Percentiles rank a stretch among this genome's conserved stretches.
Conservation (phyloP, 2,329 filamentous ascomycete genomes). For the Talaromyces albobiverticillius region DNA sequence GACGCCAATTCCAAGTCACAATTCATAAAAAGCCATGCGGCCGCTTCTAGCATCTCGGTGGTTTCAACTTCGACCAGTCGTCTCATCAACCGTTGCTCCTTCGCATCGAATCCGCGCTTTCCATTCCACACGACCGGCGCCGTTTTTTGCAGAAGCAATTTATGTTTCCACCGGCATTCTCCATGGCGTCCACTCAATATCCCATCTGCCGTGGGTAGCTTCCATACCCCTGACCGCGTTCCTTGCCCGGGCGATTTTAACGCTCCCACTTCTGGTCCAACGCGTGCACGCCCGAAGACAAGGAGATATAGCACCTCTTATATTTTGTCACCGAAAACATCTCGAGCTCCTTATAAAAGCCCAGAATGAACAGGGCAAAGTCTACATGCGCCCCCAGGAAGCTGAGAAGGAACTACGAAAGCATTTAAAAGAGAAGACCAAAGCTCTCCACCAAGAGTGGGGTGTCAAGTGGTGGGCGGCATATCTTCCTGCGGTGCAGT, state of each 20-base stretch:
- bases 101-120: conserved; percentile 43
- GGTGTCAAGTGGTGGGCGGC: conserved; percentile 36
- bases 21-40: not conserved
- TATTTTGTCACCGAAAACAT: conserved; percentile 34
- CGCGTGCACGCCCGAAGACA: conserved; percentile 40
- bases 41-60: conserved; percentile 4
- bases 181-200: conserved; percentile 49
- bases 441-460: conserved; percentile 32
- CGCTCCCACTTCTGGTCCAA: conserved; percentile 48
- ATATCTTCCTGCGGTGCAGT: conserved; percentile 34
- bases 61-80: conserved; percentile 7
- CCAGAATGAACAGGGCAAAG: not conserved
- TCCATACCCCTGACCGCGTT: conserved; percentile 56
- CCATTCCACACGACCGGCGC: conserved; percentile 46
- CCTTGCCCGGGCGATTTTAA: conserved; percentile 47
- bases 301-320: conserved; percentile 41
- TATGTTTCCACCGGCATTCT: conserved; percentile 46
- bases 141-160: conserved; percentile 43
- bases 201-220: conserved; percentile 52
- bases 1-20: not conserved
- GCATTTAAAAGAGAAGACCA: conserved; percentile 23
- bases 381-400: conserved; percentile 17
- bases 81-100: not conserved
- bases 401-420: conserved; percentile 19
- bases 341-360: conserved; percentile 17